Percentiles rank a stretch among this genome's conserved stretches.
These are phyloP conservation scores for Selaginella moellendorffii DNA, from an alignment of 75 land plant genomes.

Conservation along the genomic window DNA sequence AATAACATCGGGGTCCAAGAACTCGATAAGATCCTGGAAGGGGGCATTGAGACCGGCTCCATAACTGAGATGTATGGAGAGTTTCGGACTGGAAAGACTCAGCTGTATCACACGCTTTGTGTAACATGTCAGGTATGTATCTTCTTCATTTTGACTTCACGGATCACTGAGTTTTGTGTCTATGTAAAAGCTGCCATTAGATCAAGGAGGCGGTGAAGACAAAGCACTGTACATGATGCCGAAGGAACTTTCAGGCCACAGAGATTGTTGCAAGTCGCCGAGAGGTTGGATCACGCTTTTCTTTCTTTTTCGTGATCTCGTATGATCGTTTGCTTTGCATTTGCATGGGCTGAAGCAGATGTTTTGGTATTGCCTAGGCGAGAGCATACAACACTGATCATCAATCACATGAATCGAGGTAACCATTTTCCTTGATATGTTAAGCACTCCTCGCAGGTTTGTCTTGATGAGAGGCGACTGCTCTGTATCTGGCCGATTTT, in stretches of 20 bases:
- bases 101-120: constrained; percentile 76
- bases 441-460: constrained; percentile 33
- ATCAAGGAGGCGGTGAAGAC: constrained; percentile 94
- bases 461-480: constrained; percentile 89
- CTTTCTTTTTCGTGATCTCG: not conserved
- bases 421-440: not conserved
- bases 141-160: not conserved
- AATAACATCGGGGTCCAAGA: constrained; percentile 87
- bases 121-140: constrained; percentile 69
- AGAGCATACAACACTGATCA: constrained; percentile 96
- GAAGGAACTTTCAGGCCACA: constrained; percentile 92
- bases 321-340: not conserved
- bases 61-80: constrained; percentile 94
- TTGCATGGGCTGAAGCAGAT: constrained; percentile 68
- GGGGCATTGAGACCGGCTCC: constrained; percentile 86
- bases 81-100: constrained; percentile 87
- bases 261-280: constrained; percentile 74
- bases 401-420: constrained; percentile 82
- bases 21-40: constrained; percentile 81
- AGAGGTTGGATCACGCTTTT: constrained; percentile 48
- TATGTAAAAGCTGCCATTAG: constrained; percentile 51
- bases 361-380: constrained; percentile 89
- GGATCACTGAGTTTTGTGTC: not conserved
- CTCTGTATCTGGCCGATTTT: constrained; percentile 87
- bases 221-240: constrained; percentile 93